Evolutionary conservation across 768 basidiomycete genomes (phyloP).

Genomic region (Rhodosporidiobolus odoratus): DNA sequence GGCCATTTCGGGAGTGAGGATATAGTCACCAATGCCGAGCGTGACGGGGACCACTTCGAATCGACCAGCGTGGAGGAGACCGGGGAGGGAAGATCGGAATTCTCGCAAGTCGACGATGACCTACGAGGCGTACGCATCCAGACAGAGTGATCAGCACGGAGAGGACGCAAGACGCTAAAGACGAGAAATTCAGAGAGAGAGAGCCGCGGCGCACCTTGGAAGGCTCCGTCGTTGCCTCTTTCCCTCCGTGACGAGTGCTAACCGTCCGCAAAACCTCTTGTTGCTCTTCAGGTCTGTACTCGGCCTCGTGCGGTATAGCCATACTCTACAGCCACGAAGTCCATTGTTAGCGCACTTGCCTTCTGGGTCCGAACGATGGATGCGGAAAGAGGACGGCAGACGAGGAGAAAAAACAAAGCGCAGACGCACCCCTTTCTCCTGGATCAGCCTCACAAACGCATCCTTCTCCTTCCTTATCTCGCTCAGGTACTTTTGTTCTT

Average conservation of each 20-base stretch:
- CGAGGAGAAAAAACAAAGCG: not conserved
- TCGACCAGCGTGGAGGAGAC: conserved; percentile 74
- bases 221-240: conserved; percentile 61
- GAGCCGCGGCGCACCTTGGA: conserved; percentile 46
- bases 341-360: not conserved
- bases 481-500: conserved; percentile 91
- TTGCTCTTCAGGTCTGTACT: conserved; percentile 46
- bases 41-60: conserved; percentile 83
- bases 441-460: conserved; percentile 84
- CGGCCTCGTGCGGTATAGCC: conserved; percentile 68
- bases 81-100: conserved; percentile 86
- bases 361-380: too few relatives aligned
- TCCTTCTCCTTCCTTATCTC: conserved; percentile 86
- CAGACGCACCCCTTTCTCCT: conserved; percentile 73
- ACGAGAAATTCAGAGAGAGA: not conserved
- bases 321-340: conserved; percentile 58
- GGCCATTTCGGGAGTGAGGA: conserved; percentile 88
- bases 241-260: conserved; percentile 75
- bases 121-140: too few relatives aligned
- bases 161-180: not conserved
- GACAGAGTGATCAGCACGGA: not conserved
- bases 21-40: conserved; percentile 90
- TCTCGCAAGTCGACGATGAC: conserved; percentile 96
- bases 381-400: not conserved
- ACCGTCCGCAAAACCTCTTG: conserved; percentile 65